Conservation (phyloP, 768 basidiomycete genomes). For the Cyclocybe aegerita region DNA sequence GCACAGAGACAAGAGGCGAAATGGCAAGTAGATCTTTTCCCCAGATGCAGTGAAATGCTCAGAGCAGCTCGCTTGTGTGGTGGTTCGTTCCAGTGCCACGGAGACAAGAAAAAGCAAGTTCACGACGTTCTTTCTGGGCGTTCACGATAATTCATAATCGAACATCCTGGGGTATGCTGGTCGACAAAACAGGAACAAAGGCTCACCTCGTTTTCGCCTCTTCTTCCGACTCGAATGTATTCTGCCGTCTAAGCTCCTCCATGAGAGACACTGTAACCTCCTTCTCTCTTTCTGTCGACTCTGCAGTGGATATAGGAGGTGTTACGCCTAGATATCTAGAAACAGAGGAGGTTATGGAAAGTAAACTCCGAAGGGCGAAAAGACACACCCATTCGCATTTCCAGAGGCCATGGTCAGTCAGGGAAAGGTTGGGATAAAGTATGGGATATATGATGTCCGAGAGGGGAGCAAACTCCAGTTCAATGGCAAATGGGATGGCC, state of each 20-base stretch:
- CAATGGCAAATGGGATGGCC: too few species aligned
- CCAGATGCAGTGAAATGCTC: neutral
- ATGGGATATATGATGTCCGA: too few species aligned
- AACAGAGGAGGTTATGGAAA: slow-evolving; percentile 12
- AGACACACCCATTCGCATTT: slow-evolving; percentile 6
- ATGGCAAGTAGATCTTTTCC: neutral
- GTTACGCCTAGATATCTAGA: slow-evolving; percentile 79
- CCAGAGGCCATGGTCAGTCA: slow-evolving; percentile 9
- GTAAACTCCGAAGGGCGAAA: neutral
- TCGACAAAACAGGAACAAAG: slow-evolving; percentile 4
- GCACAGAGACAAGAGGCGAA: neutral
- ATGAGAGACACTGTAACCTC: slow-evolving; percentile 84
- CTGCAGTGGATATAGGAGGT: slow-evolving; percentile 75
- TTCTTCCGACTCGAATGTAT: slow-evolving; percentile 87
- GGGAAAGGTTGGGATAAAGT: too few species aligned
- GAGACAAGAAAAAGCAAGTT: too few species aligned
- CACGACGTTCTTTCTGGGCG: too few species aligned
- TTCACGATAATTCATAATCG: too few species aligned
- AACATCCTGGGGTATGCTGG: slow-evolving; percentile 1
- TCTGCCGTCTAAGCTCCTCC: slow-evolving; percentile 85
- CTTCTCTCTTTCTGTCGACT: slow-evolving; percentile 77
- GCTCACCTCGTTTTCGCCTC: slow-evolving; percentile 86
- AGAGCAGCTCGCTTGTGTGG: too few species aligned
- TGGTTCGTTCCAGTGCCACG: too few species aligned
- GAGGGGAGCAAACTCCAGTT: too few species aligned